These are phyloP conservation scores for Pogostemon cablin DNA, from an alignment of 257 asterid genomes.

Conservation along the genomic window DNA sequence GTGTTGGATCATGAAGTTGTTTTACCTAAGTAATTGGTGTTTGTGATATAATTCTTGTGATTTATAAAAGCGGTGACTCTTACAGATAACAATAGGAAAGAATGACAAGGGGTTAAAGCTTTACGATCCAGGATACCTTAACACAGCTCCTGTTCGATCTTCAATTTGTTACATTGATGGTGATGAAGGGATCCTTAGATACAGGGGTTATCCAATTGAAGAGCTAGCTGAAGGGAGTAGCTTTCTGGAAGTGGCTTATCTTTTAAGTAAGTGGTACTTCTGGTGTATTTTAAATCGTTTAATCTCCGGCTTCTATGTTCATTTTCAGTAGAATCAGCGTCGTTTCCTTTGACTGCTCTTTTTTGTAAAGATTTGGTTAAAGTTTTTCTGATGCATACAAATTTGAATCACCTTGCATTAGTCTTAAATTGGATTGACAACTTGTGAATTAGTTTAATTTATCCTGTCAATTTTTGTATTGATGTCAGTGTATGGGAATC, in stretches of 20 bases:
- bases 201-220: slow-evolving; percentile 96
- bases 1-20: background rate
- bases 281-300: slow-evolving; percentile 17
- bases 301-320: background rate
- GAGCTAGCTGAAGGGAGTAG: slow-evolving; percentile 94
- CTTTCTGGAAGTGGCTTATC: slow-evolving; percentile 93
- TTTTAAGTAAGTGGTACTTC: slow-evolving; percentile 64
- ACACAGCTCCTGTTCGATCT: slow-evolving; percentile 96
- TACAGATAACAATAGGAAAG: slow-evolving; percentile 71
- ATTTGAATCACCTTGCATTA: background rate
- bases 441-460: background rate
- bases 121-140: slow-evolving; percentile 96
- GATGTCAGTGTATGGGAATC: slow-evolving; percentile 83
- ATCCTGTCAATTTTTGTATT: background rate
- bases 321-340: slow-evolving; percentile 2
- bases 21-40: background rate
- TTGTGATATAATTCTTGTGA: slow-evolving; percentile 25
- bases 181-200: slow-evolving; percentile 94
- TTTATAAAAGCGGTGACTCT: slow-evolving; percentile 31
- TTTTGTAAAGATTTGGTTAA: background rate
- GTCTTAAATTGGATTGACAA: slow-evolving; percentile 6
- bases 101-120: slow-evolving; percentile 95
- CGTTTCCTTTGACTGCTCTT: background rate
- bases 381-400: background rate
- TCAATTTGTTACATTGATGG: slow-evolving; percentile 94